Conservation (phyloP, 2,329 filamentous ascomycete species). For the Aspergillus sp. region DNA sequence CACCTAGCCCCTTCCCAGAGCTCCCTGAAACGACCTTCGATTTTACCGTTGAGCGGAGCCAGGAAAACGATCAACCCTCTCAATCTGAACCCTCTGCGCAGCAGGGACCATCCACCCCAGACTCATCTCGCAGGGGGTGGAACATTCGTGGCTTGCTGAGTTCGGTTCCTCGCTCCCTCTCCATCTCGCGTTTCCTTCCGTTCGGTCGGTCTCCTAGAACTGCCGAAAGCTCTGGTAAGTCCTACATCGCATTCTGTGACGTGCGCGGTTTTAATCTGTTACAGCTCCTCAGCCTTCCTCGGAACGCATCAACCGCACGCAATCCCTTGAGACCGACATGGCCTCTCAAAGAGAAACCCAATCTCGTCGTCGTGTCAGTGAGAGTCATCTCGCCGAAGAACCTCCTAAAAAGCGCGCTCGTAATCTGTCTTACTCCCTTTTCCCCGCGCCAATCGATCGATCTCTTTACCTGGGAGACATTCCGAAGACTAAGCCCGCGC, state of each 20-base stretch:
- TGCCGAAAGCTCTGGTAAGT: slow-evolving; percentile 15
- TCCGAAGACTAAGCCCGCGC: slow-evolving; percentile 4
- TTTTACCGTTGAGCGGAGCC: slow-evolving; percentile 6
- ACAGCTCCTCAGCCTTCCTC: slow-evolving; percentile 15
- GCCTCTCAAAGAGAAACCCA: slow-evolving; percentile 7
- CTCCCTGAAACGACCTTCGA: slow-evolving; percentile 9
- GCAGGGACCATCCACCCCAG: slow-evolving; percentile 19
- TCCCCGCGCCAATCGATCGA: slow-evolving; percentile 23
- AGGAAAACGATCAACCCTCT: slow-evolving; percentile 1
- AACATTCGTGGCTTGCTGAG: slow-evolving; percentile 27
- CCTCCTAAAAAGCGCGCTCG: slow-evolving; percentile 16
- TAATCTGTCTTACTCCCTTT: slow-evolving; percentile 27
- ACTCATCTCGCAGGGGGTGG: slow-evolving; percentile 25
- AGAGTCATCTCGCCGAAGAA: slow-evolving; percentile 2
- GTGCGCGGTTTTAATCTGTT: slow-evolving; percentile 6
- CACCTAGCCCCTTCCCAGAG: slow-evolving; percentile 6
- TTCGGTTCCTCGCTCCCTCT: slow-evolving; percentile 29
- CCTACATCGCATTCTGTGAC: not conserved
- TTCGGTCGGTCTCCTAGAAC: slow-evolving; percentile 16
- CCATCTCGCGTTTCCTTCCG: slow-evolving; percentile 20
- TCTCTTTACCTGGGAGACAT: slow-evolving; percentile 19
- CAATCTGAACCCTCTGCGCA: slow-evolving; percentile 4
- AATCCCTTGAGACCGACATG: not conserved
- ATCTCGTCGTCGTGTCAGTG: slow-evolving; percentile 14
- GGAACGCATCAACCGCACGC: slow-evolving; percentile 16